A percentile compares a stretch with the other conserved stretches of the same genome.
phyloP scores from a whole-genome alignment of 371 early-diverging fungal species.

The Nematocida homosporus region DNA sequence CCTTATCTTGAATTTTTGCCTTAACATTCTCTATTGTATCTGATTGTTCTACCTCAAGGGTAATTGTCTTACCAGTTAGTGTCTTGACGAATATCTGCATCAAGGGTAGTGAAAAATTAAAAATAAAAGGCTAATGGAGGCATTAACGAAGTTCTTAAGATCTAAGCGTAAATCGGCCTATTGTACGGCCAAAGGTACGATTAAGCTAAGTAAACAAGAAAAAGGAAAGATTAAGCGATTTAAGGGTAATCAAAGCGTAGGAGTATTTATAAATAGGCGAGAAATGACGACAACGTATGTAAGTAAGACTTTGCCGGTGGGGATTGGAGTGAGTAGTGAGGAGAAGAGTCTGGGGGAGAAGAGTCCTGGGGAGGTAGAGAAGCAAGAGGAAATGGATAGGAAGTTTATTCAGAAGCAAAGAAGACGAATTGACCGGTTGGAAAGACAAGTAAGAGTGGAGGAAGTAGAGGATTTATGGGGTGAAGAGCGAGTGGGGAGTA shows the following conservation, averaged over 20 bases:
- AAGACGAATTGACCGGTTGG: background rate
- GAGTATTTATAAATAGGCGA: constrained; percentile 22
- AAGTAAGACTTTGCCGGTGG: constrained; percentile 13
- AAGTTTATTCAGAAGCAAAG: constrained; percentile 48
- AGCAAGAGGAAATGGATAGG: background rate
- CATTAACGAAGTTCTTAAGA: constrained; percentile 38
- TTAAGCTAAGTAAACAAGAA: constrained; percentile 42
- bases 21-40: constrained; percentile 92
- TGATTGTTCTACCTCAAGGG: constrained; percentile 87
- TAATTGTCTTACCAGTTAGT: constrained; percentile 92
- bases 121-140: constrained; percentile 50
- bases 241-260: constrained; percentile 19
- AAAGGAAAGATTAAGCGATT: constrained; percentile 37
- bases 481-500: constrained; percentile 6
- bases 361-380: background rate
- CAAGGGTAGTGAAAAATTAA: constrained; percentile 39
- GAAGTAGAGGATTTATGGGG: constrained; percentile 52
- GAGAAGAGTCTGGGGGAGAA: constrained; percentile 34
- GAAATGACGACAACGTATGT: constrained; percentile 12
- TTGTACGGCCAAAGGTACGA: constrained; percentile 35
- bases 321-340: constrained; percentile 4
- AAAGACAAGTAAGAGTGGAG: background rate
- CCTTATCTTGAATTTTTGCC: constrained; percentile 94
- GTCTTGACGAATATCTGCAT: constrained; percentile 94
- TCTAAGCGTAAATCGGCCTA: constrained; percentile 55